phyloP scores from a whole-genome alignment of 2,329 filamentous ascomycete species.

The Aureobasidium sp. region DNA sequence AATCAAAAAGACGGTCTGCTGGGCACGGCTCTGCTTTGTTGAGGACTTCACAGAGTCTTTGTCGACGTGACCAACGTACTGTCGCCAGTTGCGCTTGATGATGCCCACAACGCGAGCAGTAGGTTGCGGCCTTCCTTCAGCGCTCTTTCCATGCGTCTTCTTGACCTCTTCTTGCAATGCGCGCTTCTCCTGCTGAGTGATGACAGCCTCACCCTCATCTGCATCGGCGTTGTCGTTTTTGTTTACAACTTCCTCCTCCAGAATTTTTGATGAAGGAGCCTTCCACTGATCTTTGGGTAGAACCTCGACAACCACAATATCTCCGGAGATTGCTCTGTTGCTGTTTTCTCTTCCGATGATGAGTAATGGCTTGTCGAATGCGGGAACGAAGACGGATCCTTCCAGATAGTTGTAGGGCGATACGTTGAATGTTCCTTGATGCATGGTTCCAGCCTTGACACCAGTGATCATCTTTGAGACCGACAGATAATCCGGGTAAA shows the following conservation, averaged over 20 bases:
- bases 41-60: conserved; percentile 71
- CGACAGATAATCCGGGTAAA: conserved; percentile 86
- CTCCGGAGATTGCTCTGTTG: conserved; percentile 86
- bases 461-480: conserved; percentile 93
- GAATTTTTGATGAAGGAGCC: conserved; percentile 85
- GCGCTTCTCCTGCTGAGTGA: conserved; percentile 80
- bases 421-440: conserved; percentile 93
- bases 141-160: conserved; percentile 67
- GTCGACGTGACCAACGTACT: conserved; percentile 95
- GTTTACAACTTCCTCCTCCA: conserved; percentile 87
- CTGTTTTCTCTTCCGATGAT: conserved; percentile 91
- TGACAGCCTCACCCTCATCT: conserved; percentile 64
- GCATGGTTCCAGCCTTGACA: conserved; percentile 77
- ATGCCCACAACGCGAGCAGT: conserved; percentile 89
- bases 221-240: conserved; percentile 89
- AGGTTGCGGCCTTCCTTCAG: conserved; percentile 74
- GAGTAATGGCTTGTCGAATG: conserved; percentile 83
- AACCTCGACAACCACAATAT: conserved; percentile 87
- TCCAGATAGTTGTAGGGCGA: conserved; percentile 98
- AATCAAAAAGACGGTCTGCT: conserved; percentile 89
- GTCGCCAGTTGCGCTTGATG: conserved; percentile 93
- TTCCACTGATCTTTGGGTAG: conserved; percentile 96
- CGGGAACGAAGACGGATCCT: conserved; percentile 79
- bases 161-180: conserved; percentile 89
- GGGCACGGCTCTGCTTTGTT: conserved; percentile 68